Evolutionary conservation across 208 protist genomes (phyloP), one percentile per base, ranked within the genome.

Genomic region (Trypanosoma theileri): DNA sequence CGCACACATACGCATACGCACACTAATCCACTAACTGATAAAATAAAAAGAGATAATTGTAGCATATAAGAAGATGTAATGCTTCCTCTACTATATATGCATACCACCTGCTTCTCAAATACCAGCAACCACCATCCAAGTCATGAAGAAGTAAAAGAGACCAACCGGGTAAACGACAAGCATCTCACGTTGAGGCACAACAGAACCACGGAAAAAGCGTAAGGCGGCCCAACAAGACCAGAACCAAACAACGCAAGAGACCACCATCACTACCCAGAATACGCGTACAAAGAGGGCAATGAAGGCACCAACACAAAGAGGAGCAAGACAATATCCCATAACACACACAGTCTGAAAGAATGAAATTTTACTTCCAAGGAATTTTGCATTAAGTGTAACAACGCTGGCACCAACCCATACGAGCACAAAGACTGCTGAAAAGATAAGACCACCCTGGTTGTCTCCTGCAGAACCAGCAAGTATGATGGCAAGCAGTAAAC

Each of bases 291-390:
- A 12, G 21, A 87, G 53, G 56, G 51, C 59, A 4, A 85, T n/a
- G 8, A 91, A 48, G 6, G 85, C 83, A 21, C 73, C 81, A 42
- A 97, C 51, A 22, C 80, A 82, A 8, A 98, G 66, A 13, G 96
- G 96, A 11, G 88, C 82, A 13, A 98, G 62, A 66, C 92, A 98
- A 80, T 98, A 98, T 14, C 96, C 96, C 64, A 98, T 84, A n/a
- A 96, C 85, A 73, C 95, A 98, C 21, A 98, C 85, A 8, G 77
- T 93, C 63, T 98, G 96, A 71, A 98, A 98, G 55, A 98, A 97
- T 44, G 95, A 98, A 51, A 93, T 85, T 16, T 59, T 78, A 53
- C 92, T 91, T 59, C 95, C 94, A 13, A 98, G 85, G 44, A 98
- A 75, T 62, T 96, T 92, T 16, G 87, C 84, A 57, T 98, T 98